A percentile compares a stretch with the other conserved stretches of the same genome.
Evolutionary conservation across 2,329 filamentous ascomycete genomes (phyloP).

Genomic region (Xylariaceae sp.): DNA sequence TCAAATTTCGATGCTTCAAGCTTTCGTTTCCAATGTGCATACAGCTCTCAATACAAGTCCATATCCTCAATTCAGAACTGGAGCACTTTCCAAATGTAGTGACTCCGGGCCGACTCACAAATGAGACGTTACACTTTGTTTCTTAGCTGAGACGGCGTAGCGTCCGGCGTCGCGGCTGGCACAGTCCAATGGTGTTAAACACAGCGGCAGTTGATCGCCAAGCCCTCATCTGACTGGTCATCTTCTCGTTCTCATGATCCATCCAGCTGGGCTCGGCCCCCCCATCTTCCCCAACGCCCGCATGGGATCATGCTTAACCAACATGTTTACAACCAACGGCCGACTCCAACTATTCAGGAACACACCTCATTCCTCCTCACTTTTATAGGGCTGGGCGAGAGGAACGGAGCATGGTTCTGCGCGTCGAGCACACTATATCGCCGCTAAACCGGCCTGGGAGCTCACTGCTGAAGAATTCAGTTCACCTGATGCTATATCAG

Average conservation of each 20-base stretch:
- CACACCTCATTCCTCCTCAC: too few relatives aligned
- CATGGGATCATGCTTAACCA: too few relatives aligned
- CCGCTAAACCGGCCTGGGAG: too few relatives aligned
- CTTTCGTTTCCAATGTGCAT: too few relatives aligned
- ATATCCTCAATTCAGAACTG: neutral
- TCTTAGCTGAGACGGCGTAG: too few relatives aligned
- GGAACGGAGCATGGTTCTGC: too few relatives aligned
- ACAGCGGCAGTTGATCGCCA: neutral
- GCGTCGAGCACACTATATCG: too few relatives aligned
- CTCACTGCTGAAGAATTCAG: slow-evolving; percentile 4
- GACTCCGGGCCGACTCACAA: slow-evolving; percentile 5
- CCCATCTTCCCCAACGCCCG: too few relatives aligned
- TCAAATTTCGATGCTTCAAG: too few relatives aligned
- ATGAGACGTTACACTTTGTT: slow-evolving; percentile 18
- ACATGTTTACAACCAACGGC: too few relatives aligned
- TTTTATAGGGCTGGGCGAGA: neutral
- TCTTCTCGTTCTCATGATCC: neutral
- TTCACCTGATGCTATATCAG: slow-evolving; percentile 10
- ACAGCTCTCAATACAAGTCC: slow-evolving; percentile 2
- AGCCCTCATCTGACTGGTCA: neutral
- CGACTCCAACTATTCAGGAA: too few relatives aligned
- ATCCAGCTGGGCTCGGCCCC: neutral
- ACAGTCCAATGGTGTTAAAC: neutral
- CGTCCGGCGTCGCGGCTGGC: neutral
- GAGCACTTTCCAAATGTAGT: slow-evolving; percentile 8